Evolutionary conservation across 805 yeast species (phyloP).

Genomic region (Kluyveromyces lactis): DNA sequence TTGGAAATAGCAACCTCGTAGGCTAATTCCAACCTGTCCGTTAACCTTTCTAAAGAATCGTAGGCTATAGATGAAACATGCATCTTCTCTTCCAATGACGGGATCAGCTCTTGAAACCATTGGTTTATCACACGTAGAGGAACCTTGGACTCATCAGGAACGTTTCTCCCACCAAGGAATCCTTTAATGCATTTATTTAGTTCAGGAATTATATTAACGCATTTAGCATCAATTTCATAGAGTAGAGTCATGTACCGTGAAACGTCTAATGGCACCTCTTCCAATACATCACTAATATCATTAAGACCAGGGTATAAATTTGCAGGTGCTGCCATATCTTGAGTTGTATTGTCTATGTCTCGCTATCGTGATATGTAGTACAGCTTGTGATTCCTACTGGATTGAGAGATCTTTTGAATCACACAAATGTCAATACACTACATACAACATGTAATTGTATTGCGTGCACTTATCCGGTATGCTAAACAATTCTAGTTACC

Average conservation of each 20-base stretch:
- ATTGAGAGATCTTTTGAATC: no score
- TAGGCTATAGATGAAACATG: slow-evolving; percentile 90
- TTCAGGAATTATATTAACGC: slow-evolving; percentile 65
- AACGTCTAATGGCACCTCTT: slow-evolving; percentile 79
- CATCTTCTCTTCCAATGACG: slow-evolving; percentile 93
- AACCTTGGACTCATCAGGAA: slow-evolving; percentile 11
- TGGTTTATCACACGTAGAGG: slow-evolving; percentile 32
- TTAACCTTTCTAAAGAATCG: slow-evolving; percentile 61
- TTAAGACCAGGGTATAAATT: slow-evolving; percentile 76
- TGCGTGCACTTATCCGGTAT: no score
- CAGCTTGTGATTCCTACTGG: no score
- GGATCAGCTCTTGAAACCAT: slow-evolving; percentile 61
- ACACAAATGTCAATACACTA: no score
- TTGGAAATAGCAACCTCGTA: slow-evolving; percentile 63
- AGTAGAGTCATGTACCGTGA: slow-evolving; percentile 78
- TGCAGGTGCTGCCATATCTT: slow-evolving; percentile 26
- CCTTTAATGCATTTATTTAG: slow-evolving; percentile 36
- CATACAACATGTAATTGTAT: no score
- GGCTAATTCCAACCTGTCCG: slow-evolving; percentile 70
- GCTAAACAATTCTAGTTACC: no score
- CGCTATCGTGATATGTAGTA: no score
- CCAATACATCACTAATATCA: slow-evolving; percentile 84
- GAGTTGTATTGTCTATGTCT: no score
- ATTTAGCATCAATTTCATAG: slow-evolving; percentile 92
- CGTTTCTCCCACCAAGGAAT: slow-evolving; percentile 11